phyloP scores from a whole-genome alignment of 345 rosid species.

The Reutealis trisperma region DNA sequence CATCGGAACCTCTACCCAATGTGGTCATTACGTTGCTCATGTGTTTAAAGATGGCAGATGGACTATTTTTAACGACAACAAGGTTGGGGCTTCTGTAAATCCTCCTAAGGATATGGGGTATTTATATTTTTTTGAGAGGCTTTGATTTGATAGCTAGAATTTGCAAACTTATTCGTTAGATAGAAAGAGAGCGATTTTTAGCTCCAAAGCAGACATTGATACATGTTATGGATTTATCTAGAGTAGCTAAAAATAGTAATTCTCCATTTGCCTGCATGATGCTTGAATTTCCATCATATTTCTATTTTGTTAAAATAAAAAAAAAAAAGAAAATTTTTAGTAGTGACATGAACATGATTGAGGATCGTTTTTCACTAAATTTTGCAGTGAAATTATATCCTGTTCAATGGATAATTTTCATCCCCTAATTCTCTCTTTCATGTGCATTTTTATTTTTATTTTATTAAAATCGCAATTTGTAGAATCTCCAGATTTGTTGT shows the following conservation, averaged over 20 bases:
- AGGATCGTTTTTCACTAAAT: no score
- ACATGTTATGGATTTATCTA: not conserved
- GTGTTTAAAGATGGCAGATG: conserved; percentile 82
- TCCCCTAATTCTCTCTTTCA: no score
- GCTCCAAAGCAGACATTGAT: not conserved
- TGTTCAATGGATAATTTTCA: no score
- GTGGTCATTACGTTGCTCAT: conserved; percentile 97
- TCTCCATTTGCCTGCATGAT: not conserved
- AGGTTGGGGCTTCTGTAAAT: conserved; percentile 80
- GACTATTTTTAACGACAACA: conserved; percentile 87
- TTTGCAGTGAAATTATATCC: no score
- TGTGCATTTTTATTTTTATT: no score
- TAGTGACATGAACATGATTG: not conserved
- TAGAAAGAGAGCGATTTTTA: not conserved
- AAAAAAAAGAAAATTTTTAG: not conserved
- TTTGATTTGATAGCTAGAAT: conserved; percentile 48
- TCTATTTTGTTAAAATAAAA: not conserved
- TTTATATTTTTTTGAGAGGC: conserved; percentile 89
- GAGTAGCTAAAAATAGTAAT: not conserved
- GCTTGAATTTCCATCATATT: not conserved
- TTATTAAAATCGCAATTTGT: no score
- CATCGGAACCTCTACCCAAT: conserved; percentile 91
- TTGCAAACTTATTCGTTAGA: not conserved
- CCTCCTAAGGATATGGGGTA: conserved; percentile 99
- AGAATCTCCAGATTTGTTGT: no score